Conservation (phyloP, 176 grass and related monocot species). For the Alloteropsis semialata region DNA sequence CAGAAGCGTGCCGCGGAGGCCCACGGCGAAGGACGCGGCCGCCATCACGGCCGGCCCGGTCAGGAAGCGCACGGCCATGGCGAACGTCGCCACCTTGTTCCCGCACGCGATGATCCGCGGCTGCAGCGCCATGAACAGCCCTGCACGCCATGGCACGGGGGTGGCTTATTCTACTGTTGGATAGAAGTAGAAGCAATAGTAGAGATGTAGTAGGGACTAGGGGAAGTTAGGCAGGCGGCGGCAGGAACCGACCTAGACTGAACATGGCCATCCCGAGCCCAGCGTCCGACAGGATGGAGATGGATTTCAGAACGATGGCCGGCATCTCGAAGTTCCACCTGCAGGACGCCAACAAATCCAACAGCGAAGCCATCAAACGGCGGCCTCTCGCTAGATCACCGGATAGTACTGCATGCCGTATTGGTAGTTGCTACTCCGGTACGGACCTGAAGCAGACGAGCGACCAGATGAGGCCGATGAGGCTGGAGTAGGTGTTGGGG, state of each 20-base stretch:
- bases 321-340: conserved; percentile 98
- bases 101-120: conserved; percentile 96
- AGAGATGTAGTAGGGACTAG: background rate
- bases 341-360: conserved; percentile 25
- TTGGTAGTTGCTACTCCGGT: background rate
- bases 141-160: background rate
- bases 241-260: conserved; percentile 74
- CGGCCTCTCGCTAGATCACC: background rate
- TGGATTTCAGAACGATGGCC: conserved; percentile 78
- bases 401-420: background rate
- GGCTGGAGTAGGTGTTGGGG: conserved; percentile 98
- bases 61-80: conserved; percentile 94
- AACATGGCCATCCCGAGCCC: conserved; percentile 99
- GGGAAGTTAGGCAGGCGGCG: background rate
- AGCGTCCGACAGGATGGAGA: conserved; percentile 97
- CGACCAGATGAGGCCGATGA: conserved; percentile 92
- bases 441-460: conserved; percentile 95
- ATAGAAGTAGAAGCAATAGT: background rate
- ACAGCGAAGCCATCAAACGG: background rate
- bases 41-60: conserved; percentile 77
- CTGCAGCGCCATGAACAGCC: conserved; percentile 98
- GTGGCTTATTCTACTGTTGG: conserved; percentile 18
- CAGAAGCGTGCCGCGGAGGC: conserved; percentile 90
- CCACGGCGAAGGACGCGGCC: conserved; percentile 82
- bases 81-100: conserved; percentile 75